These are phyloP conservation scores for Zygotorulaspora danielsina DNA, from an alignment of 805 yeast genomes.

Conservation along the genomic window DNA sequence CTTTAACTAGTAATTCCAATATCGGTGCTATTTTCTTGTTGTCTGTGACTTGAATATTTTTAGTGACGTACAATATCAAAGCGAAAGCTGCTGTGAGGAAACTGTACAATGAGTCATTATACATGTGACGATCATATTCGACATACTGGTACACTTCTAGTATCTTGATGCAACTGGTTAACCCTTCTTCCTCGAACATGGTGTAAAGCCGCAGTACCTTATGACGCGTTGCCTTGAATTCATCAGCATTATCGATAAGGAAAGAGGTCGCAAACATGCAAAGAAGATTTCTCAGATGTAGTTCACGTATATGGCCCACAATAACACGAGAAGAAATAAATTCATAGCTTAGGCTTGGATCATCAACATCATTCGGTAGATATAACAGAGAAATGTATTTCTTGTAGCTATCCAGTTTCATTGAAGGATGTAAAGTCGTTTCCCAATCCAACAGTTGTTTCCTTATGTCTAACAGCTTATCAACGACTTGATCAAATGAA, in stretches of 20 bases:
- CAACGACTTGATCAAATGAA: constrained; percentile 25
- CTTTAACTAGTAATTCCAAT: constrained; percentile 14
- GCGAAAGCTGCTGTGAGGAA: constrained; percentile 25
- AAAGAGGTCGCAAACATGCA: constrained; percentile 23
- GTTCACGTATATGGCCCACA: constrained; percentile 24
- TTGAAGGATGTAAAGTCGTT: constrained; percentile 20
- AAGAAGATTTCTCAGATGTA: constrained; percentile 18
- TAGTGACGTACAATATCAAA: constrained; percentile 20
- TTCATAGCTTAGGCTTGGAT: constrained; percentile 21
- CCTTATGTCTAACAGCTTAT: constrained; percentile 17
- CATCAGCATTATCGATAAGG: constrained; percentile 22
- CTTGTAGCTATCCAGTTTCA: constrained; percentile 22
- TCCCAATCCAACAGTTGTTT: constrained; percentile 24
- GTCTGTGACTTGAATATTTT: constrained; percentile 17
- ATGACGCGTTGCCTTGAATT: constrained; percentile 15
- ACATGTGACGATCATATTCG: constrained; percentile 23
- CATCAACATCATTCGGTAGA: constrained; percentile 17
- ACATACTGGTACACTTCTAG: constrained; percentile 19
- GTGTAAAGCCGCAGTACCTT: constrained; percentile 16
- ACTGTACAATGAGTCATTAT: constrained; percentile 23
- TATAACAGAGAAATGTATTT: constrained; percentile 22
- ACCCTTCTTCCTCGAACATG: constrained; percentile 13
- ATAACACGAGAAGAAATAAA: constrained; percentile 23
- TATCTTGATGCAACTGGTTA: constrained; percentile 17
- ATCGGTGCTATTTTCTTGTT: constrained; percentile 10